Evolutionary conservation across 108 stramenopile species (phyloP), one percentile per base, ranked within the genome.

Genomic region (Nannochloropsis oceanica): DNA sequence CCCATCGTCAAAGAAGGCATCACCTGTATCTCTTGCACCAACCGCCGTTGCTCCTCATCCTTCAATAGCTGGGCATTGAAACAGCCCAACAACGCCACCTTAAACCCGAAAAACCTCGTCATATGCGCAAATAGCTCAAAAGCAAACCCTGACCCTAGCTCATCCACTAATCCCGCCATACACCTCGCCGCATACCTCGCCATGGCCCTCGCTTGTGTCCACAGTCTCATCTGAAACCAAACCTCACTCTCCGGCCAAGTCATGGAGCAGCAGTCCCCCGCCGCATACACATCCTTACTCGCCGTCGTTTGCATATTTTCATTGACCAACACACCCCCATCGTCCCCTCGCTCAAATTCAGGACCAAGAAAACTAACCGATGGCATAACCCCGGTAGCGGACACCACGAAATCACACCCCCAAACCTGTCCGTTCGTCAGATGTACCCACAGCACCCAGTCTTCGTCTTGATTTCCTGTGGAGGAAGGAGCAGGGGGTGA

Each of bases 211-310:
- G 89, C 91, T 85, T 91, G 91, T 7, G 81, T 81, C 91, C 91
- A 91, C 25, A 91, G 85, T 0, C 91, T 86, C 84, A 91, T 90
- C 25, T 91, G 91, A 43, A 91, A 91, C 89, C 90, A 91, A 44
- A 85, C 84, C 22, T 42, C 25, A 14, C 24, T 44, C 24, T 80
- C 42, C 13, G 87, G 84, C 91, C 87, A 86, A 24, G 24, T 27
- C 81, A 90, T 82, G 25, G 84, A 85, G 44, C 87, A 88, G 46
- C 87, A 90, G 34, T 91, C 91, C 25, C 91, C 91, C 14, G 90
- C 90, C 3, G 91, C 84, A 81, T 81, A 81, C 3, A 81, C 80
- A 81, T 83, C 83, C 13, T 24, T 8, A 26, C 80, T 81, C 24
- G 82, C 42, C 13, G 43, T 44, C 24, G 83, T 44, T 83, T 87